Evolutionary conservation across 2,329 filamentous ascomycete species (phyloP).

Genomic region (Trichophyton schoenleinii): DNA sequence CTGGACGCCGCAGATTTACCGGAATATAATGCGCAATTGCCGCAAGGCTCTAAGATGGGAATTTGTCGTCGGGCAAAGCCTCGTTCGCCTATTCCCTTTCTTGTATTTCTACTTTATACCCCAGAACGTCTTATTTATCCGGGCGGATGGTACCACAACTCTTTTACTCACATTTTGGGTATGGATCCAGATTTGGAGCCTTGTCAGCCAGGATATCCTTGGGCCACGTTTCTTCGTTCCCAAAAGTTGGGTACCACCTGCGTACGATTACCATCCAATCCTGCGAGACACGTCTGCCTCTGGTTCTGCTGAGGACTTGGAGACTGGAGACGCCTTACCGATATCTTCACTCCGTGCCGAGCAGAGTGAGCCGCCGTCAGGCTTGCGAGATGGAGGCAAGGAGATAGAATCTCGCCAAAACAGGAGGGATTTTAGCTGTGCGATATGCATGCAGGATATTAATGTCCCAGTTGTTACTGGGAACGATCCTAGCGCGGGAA

Average conservation of each 20-base stretch:
- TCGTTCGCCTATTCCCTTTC: slow-evolving; percentile 65
- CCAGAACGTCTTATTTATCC: slow-evolving; percentile 70
- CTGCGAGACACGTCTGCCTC: slow-evolving; percentile 41
- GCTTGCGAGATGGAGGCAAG: slow-evolving; percentile 21
- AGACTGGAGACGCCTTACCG: slow-evolving; percentile 62
- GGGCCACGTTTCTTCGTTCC: slow-evolving; percentile 80
- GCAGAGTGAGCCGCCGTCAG: slow-evolving; percentile 26
- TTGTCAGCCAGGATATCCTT: slow-evolving; percentile 72
- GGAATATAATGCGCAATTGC: slow-evolving; percentile 83
- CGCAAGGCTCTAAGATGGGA: slow-evolving; percentile 83
- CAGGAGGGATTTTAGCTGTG: slow-evolving; percentile 65
- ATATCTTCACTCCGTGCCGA: slow-evolving; percentile 54
- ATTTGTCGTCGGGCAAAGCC: slow-evolving; percentile 73
- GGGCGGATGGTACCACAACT: slow-evolving; percentile 55
- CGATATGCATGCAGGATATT: slow-evolving; percentile 84
- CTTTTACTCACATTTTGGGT: slow-evolving; percentile 60
- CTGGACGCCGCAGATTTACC: slow-evolving; percentile 83
- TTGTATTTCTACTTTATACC: slow-evolving; percentile 70
- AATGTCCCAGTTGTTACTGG: slow-evolving; percentile 60
- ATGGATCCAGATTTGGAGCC: slow-evolving; percentile 68
- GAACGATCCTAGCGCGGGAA: slow-evolving; percentile 39
- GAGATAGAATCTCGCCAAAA: slow-evolving; percentile 32
- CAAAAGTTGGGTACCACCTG: slow-evolving; percentile 49
- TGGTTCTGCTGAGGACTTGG: slow-evolving; percentile 55
- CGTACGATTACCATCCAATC: slow-evolving; percentile 88